phyloP scores from a whole-genome alignment of 495 filamentous ascomycete species.

The Xylaria intraflava region DNA sequence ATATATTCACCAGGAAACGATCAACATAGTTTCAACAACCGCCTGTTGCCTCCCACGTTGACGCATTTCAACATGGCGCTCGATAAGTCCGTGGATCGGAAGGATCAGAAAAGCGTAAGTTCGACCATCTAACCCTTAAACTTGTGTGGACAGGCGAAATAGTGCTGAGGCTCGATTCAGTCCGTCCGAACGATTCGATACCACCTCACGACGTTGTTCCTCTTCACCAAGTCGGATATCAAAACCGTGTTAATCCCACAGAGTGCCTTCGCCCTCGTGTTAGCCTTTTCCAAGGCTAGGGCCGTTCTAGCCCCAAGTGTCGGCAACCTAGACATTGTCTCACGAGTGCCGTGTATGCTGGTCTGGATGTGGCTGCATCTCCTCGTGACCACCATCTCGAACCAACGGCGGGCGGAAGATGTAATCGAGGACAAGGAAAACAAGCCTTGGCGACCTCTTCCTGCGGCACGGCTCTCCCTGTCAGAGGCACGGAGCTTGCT shows the following conservation, averaged over 20 bases:
- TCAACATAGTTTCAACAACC: no score
- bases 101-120: no score
- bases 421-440: slow-evolving; percentile 31
- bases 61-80: no score
- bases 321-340: not conserved
- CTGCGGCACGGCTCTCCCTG: slow-evolving; percentile 17
- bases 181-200: not conserved
- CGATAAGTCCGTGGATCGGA: no score
- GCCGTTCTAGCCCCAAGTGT: not conserved
- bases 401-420: slow-evolving; percentile 24
- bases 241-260: slow-evolving; percentile 35
- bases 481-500: slow-evolving; percentile 12
- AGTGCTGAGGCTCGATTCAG: no score
- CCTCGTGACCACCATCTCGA: slow-evolving; percentile 28
- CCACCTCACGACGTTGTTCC: slow-evolving; percentile 30
- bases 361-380: slow-evolving; percentile 32
- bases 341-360: slow-evolving; percentile 14
- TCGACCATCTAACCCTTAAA: no score
- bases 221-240: slow-evolving; percentile 35
- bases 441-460: slow-evolving; percentile 36
- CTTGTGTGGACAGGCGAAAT: no score
- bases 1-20: no score
- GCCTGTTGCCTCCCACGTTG: no score
- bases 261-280: slow-evolving; percentile 30
- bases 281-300: slow-evolving; percentile 16